These are phyloP conservation scores for Xanthoconium separans DNA, from an alignment of 1,284 basidiomycete species.

Conservation along the genomic window DNA sequence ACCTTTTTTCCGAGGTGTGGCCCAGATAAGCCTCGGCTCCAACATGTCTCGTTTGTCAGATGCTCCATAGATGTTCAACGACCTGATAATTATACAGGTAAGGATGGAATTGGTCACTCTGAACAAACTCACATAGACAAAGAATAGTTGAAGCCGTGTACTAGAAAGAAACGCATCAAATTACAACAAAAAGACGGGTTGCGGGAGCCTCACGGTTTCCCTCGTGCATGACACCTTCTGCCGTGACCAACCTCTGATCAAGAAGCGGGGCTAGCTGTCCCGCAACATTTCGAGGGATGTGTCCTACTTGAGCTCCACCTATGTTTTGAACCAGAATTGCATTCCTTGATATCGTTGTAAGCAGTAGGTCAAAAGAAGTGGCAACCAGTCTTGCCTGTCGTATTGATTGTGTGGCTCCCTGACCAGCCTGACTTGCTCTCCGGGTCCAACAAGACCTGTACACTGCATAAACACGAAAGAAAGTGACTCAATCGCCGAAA, in stretches of 20 bases:
- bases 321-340: slow-evolving; percentile 83
- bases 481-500: background rate
- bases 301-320: slow-evolving; percentile 70
- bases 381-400: slow-evolving; percentile 48
- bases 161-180: slow-evolving; percentile 31
- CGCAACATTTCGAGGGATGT: slow-evolving; percentile 67
- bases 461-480: slow-evolving; percentile 2
- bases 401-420: slow-evolving; percentile 70
- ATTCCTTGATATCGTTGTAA: slow-evolving; percentile 40
- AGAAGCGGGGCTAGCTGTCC: slow-evolving; percentile 67
- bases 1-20: slow-evolving; percentile 65
- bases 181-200: background rate
- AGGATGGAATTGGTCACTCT: slow-evolving; percentile 2
- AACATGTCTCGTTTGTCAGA: slow-evolving; percentile 56
- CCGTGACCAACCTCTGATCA: slow-evolving; percentile 58
- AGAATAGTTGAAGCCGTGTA: slow-evolving; percentile 49
- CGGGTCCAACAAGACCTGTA: slow-evolving; percentile 71
- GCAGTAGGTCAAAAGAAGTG: background rate
- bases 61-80: slow-evolving; percentile 69
- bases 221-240: slow-evolving; percentile 75
- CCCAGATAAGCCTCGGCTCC: slow-evolving; percentile 71
- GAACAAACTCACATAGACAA: slow-evolving; percentile 53
- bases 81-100: slow-evolving; percentile 39
- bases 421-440: slow-evolving; percentile 74
- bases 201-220: slow-evolving; percentile 60